Conservation (phyloP, 495 filamentous ascomycete species). For the Aspergillus asperescens region DNA sequence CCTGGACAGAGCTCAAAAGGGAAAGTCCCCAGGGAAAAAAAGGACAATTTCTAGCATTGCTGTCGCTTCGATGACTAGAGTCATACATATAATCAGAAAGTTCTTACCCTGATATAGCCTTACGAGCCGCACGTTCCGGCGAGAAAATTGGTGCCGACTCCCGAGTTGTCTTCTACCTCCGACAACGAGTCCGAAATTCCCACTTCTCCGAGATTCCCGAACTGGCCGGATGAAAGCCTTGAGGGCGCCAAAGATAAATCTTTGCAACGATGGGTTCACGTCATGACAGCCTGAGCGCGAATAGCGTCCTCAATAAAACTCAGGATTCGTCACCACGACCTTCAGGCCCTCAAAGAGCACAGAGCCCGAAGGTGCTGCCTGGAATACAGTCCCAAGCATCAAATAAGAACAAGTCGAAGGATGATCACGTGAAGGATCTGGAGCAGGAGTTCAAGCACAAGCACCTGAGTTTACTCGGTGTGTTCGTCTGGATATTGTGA, state of each 20-base stretch:
- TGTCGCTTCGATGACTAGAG: background rate
- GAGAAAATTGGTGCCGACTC: background rate
- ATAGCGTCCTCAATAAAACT: background rate
- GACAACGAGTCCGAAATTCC: background rate
- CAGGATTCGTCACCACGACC: slow-evolving; percentile 1
- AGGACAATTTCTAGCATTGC: background rate
- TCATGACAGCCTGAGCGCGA: slow-evolving; percentile 2
- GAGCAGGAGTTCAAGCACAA: slow-evolving; percentile 41
- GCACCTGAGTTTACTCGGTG: slow-evolving; percentile 38
- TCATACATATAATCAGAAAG: background rate
- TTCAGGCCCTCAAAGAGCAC: slow-evolving; percentile 12
- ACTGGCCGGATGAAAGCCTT: slow-evolving; percentile 5
- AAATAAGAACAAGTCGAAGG: slow-evolving; percentile 21
- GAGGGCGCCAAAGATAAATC: slow-evolving; percentile 4
- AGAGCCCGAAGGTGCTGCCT: slow-evolving; percentile 14
- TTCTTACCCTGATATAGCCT: background rate
- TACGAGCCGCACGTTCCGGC: background rate
- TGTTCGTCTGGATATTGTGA: slow-evolving; percentile 44
- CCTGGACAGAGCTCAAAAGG: slow-evolving; percentile 1
- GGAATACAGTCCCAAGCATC: slow-evolving; percentile 16
- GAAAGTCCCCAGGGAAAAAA: slow-evolving; percentile 2
- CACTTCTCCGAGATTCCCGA: background rate
- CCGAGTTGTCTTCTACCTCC: background rate
- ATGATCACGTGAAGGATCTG: slow-evolving; percentile 20
- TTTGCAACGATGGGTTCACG: slow-evolving; percentile 9